These are phyloP conservation scores for Euphrasia arctica DNA, from an alignment of 305 asterid species.

Conservation along the genomic window DNA sequence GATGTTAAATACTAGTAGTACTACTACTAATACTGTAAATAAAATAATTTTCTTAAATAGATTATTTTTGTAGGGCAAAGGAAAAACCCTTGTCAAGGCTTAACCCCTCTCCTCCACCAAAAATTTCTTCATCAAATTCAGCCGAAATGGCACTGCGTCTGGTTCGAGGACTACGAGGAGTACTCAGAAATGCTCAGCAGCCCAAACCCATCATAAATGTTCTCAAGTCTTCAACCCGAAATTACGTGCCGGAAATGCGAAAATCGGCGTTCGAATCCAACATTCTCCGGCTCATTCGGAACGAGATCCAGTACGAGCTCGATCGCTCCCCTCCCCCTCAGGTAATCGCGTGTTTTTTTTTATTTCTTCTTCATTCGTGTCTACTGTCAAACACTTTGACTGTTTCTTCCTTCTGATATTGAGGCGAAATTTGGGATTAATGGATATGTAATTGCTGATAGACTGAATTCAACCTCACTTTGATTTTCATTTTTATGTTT, in stretches of 20 bases:
- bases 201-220: constrained; percentile 26
- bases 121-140: constrained; percentile 8
- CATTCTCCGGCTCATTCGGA: constrained; percentile 72
- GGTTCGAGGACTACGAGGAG: constrained; percentile 47
- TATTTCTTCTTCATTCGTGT: neutral
- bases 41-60: no score
- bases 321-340: constrained; percentile 52
- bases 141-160: constrained; percentile 59
- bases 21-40: no score
- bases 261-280: constrained; percentile 73
- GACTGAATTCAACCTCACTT: neutral
- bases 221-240: constrained; percentile 38
- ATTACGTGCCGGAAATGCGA: constrained; percentile 60
- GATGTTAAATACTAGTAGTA: no score
- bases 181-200: constrained; percentile 31
- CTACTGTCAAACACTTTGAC: neutral
- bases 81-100: constrained; percentile 23
- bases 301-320: constrained; percentile 70
- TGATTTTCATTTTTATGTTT: neutral
- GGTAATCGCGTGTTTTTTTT: constrained; percentile 35
- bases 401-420: neutral
- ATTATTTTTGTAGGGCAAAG: neutral
- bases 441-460: neutral
- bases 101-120: constrained; percentile 9
- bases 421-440: neutral